Base-by-base conservation (phyloP, 2,329 filamentous ascomycete genomes). In the Alternaria triticimaculans region DNA sequence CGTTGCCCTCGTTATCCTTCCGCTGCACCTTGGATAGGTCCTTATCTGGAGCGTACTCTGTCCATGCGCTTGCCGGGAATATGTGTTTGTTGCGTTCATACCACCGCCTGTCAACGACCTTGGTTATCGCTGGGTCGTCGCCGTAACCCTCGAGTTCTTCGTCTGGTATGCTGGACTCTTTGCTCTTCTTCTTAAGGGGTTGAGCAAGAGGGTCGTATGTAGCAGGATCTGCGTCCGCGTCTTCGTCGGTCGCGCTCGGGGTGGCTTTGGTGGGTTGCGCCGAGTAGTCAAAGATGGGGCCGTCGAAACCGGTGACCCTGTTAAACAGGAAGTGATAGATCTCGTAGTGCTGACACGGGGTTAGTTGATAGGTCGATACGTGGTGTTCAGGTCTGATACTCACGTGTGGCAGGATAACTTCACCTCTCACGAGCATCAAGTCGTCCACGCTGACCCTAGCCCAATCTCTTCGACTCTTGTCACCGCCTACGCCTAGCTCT, bases 51-150 rank as follows among this genome's bases (percentile, higher is more conserved):
- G 97, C 94, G 78, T 97, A 99, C 67, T 97, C 92, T 72, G 94
- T 93, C 96, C 96, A 99, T 50, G 95, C 87, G 77, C 93, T 98
- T 20, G 95, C 95, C 0, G 96, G 96, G 78, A 95, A 99, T 62
- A 99, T 98, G 80, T 99, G 96, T 82, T 98, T 99, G 79, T 98
- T 97, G 75, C 90, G 88, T 83, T 97, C 94, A 79, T 97, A 99
- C 96, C 96, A 99, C 64, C 96, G 86, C 64, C 96, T 87, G 82
- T 99, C 95, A 5, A 99, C 95, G 4, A 99, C 94, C 78, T 97
- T 98, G 4, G 95, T 98, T 66, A 92, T 82, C 4, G 87, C 87
- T 1, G 94, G 89, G 72, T 98, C 94, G 65, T 96, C 92, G 44
- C 85, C 80, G 25, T 86, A 89, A 14, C 95, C 95, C 82, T 97